A percentile compares a stretch with the other conserved stretches of the same genome.
Conservation (phyloP, 2,329 filamentous ascomycete genomes). For the Biscogniauxia sp. region DNA sequence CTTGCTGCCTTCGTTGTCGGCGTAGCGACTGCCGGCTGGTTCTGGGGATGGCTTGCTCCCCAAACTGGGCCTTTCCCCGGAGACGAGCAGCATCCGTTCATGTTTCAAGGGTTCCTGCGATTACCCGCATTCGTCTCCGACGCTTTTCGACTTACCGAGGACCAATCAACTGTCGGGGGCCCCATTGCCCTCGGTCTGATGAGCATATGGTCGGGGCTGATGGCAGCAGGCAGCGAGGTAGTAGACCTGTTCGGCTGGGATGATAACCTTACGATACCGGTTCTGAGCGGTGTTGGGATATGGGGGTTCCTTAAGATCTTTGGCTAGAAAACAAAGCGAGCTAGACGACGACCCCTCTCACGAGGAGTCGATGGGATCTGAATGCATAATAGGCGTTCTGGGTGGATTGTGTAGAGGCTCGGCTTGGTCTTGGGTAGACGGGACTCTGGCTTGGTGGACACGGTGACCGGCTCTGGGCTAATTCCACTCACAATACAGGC, state of each 20-base stretch:
- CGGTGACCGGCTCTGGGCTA: constrained; percentile 10
- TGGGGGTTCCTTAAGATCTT: constrained; percentile 91
- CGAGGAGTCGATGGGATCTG: constrained; percentile 8
- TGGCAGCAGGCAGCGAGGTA: constrained; percentile 85
- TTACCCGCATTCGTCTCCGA: constrained; percentile 61
- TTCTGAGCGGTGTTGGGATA: constrained; percentile 82
- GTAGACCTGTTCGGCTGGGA: constrained; percentile 93
- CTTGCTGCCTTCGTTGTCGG: constrained; percentile 80
- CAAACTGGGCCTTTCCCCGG: constrained; percentile 63
- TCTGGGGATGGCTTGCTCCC: constrained; percentile 85
- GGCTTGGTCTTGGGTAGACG: constrained; percentile 4
- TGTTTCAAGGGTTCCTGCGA: constrained; percentile 76
- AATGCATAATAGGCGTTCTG: constrained; percentile 27
- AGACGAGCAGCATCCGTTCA: constrained; percentile 68
- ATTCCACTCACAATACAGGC: constrained; percentile 1
- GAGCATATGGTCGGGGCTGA: constrained; percentile 83
- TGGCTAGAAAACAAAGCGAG: constrained; percentile 44
- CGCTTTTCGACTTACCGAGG: constrained; percentile 58
- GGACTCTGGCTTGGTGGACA: constrained; percentile 15
- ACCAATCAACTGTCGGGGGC: constrained; percentile 64
- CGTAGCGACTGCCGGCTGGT: constrained; percentile 76
- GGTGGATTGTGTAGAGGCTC: constrained; percentile 7
- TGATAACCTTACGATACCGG: constrained; percentile 95
- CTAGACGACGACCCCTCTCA: constrained; percentile 13
- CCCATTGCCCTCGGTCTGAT: constrained; percentile 72